Conservation (phyloP, 495 filamentous ascomycete species). For the Annulohypoxylon stygium region DNA sequence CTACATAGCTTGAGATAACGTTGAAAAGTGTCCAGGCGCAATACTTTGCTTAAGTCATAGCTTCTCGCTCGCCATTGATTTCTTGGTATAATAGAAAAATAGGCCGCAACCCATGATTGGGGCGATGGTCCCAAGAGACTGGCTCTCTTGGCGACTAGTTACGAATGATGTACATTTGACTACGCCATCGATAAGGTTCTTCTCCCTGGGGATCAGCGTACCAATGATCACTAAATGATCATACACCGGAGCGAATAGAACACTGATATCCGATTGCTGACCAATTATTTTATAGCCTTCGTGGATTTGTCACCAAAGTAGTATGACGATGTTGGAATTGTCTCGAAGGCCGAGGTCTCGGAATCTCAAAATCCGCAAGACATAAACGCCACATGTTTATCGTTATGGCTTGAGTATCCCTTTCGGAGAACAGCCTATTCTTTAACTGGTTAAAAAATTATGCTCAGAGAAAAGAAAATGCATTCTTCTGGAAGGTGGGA, state of each 20-base stretch:
- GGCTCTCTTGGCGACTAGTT: slow-evolving; percentile 9
- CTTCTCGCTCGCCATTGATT: neutral
- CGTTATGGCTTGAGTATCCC: slow-evolving; percentile 1
- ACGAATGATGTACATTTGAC: slow-evolving; percentile 6
- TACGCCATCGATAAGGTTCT: neutral
- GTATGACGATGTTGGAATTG: neutral
- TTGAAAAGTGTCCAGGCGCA: neutral
- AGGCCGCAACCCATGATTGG: neutral
- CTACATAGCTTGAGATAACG: neutral
- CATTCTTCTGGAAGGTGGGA: slow-evolving; percentile 7
- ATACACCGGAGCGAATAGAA: neutral
- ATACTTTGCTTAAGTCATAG: neutral
- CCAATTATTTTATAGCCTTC: slow-evolving; percentile 3
- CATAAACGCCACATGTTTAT: slow-evolving; percentile 20
- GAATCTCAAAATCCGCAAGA: slow-evolving; percentile 32
- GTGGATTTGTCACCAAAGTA: slow-evolving; percentile 1
- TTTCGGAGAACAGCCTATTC: neutral
- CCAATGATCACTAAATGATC: no score
- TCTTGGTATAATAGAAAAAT: neutral
- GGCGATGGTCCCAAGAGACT: neutral
- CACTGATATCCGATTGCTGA: neutral
- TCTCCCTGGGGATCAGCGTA: neutral
- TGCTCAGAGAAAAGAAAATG: slow-evolving; percentile 2
- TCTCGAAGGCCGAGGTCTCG: slow-evolving; percentile 11
- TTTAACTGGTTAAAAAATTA: neutral